These are phyloP conservation scores for Cantharellus anzutake DNA, from an alignment of 768 basidiomycete species.

Conservation along the genomic window DNA sequence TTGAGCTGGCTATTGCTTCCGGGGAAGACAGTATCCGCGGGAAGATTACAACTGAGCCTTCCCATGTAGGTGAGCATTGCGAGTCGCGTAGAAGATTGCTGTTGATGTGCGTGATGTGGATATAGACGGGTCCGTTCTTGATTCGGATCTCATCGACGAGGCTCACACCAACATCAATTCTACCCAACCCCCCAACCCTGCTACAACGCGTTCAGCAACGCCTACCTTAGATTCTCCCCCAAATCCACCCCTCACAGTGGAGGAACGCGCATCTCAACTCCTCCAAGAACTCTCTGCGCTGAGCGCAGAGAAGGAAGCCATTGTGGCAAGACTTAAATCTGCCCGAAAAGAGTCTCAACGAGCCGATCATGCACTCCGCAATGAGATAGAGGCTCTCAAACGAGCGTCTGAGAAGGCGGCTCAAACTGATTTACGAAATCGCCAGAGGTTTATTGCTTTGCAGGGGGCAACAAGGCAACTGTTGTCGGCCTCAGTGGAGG, in stretches of 20 bases:
- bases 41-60: conserved; percentile 3
- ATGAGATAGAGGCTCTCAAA: conserved; percentile 71
- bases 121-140: background rate
- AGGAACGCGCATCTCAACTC: conserved; percentile 48
- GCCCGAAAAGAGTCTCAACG: conserved; percentile 69
- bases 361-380: conserved; percentile 57
- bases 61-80: background rate
- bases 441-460: conserved; percentile 70
- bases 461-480: conserved; percentile 79
- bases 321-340: conserved; percentile 52
- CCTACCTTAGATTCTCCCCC: conserved; percentile 11
- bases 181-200: conserved; percentile 6
- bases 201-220: conserved; percentile 4
- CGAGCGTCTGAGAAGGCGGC: conserved; percentile 65
- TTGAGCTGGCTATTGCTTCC: conserved; percentile 60
- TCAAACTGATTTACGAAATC: conserved; percentile 55
- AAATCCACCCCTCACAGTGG: conserved; percentile 28
- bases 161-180: background rate
- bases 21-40: conserved; percentile 32
- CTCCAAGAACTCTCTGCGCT: conserved; percentile 45
- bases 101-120: background rate
- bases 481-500: conserved; percentile 30
- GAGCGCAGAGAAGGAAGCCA: conserved; percentile 44
- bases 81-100: too few relatives aligned
- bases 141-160: background rate